Evolutionary conservation across 257 asterid species (phyloP).

Genomic region (Avicennia marina): DNA sequence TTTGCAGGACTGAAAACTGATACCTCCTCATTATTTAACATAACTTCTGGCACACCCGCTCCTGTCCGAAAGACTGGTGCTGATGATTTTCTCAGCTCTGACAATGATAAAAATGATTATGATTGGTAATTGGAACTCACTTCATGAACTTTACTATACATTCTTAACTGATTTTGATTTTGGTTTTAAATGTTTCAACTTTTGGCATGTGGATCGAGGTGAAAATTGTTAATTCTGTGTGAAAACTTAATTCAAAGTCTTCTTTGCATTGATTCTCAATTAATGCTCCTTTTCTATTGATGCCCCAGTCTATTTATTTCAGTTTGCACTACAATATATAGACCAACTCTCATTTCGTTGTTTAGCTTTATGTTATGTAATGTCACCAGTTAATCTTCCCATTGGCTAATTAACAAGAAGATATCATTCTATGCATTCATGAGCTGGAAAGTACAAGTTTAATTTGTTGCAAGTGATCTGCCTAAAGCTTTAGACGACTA

Average conservation of each 20-base stretch:
- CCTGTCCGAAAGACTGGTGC: constrained; percentile 72
- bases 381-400: no score
- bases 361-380: no score
- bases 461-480: no score
- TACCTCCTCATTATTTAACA: constrained; percentile 58
- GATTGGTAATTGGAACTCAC: constrained; percentile 60
- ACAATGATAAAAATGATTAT: constrained; percentile 93
- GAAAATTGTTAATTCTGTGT: background rate
- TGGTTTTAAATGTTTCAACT: constrained; percentile 7
- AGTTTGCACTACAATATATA: no score
- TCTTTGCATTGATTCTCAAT: background rate
- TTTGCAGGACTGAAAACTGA: constrained; percentile 64
- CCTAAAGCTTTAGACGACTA: no score
- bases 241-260: background rate
- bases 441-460: no score
- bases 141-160: constrained; percentile 3
- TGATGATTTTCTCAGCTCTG: constrained; percentile 93
- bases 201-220: constrained; percentile 8
- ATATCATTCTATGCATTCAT: no score
- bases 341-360: no score
- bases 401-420: no score
- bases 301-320: no score
- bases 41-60: constrained; percentile 44
- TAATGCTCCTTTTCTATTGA: no score
- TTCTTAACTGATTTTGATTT: constrained; percentile 17